Evolutionary conservation across 148 eudicot genomes (phyloP).

Genomic region (Rhododendron mucronatum): DNA sequence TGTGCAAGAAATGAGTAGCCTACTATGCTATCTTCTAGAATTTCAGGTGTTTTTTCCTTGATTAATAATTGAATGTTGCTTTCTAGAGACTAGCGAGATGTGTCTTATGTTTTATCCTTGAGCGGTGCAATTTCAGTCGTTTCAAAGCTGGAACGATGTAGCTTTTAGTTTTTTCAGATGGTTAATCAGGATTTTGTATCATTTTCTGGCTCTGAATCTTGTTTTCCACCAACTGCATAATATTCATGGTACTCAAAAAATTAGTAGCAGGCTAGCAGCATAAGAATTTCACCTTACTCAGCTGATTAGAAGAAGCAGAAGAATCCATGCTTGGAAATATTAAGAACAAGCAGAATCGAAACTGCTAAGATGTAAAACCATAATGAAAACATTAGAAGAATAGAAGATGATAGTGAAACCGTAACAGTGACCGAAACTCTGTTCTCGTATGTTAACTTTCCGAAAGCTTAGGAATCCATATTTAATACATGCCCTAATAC

Average conservation of each 20-base stretch:
- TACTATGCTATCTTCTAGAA: background rate
- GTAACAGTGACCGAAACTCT: background rate
- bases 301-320: background rate
- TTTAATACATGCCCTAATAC: background rate
- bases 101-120: background rate
- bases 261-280: background rate
- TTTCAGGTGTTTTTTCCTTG: background rate
- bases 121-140: background rate
- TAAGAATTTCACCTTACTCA: background rate
- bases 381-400: background rate
- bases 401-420: background rate
- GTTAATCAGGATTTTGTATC: background rate
- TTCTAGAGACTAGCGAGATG: background rate
- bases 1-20: slow-evolving; percentile 41
- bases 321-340: background rate
- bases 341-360: background rate
- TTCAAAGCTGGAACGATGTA: background rate
- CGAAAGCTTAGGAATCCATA: background rate
- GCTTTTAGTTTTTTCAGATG: background rate
- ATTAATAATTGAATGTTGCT: slow-evolving; percentile 1
- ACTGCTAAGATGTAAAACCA: background rate
- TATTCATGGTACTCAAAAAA: background rate
- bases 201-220: background rate
- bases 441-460: background rate
- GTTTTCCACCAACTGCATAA: background rate